Conservation (phyloP, 2,329 filamentous ascomycete species). For the Paramyrothecium roridum region DNA sequence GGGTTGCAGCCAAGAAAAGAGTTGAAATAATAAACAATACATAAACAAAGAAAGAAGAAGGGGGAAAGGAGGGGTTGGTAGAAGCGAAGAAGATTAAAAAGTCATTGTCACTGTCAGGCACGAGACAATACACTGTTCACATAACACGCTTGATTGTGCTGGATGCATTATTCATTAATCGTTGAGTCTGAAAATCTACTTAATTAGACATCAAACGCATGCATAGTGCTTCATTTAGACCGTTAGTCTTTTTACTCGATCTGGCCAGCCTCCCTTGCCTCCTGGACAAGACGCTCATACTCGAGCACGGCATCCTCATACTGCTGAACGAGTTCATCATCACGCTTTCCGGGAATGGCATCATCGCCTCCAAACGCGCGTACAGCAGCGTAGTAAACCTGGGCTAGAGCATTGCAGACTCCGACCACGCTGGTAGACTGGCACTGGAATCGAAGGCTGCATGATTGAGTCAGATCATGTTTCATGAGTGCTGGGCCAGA, state of each 20-base stretch:
- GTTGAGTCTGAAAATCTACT: no score
- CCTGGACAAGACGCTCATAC: conserved; percentile 21
- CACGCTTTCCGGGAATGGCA: conserved; percentile 15
- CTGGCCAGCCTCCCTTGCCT: conserved; percentile 16
- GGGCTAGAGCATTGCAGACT: conserved; percentile 23
- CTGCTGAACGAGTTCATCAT: conserved; percentile 13
- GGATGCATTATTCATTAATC: no score
- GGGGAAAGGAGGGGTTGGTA: no score
- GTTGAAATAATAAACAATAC: no score
- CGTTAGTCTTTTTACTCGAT: background rate
- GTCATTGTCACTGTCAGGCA: no score
- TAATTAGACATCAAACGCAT: no score
- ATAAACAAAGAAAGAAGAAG: no score
- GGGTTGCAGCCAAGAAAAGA: no score
- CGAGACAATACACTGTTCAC: no score
- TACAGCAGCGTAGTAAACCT: conserved; percentile 30
- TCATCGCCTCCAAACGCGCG: conserved; percentile 24
- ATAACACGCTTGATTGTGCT: no score
- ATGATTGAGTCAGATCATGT: no score
- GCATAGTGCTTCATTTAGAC: background rate
- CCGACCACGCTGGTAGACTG: conserved; percentile 4
- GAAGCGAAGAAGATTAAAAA: no score
- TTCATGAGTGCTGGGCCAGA: background rate
- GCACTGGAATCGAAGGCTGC: conserved; percentile 27
- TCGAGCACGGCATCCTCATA: conserved; percentile 25